Evolutionary conservation across 2,329 filamentous ascomycete genomes (phyloP), one percentile per base, ranked within the genome.

Genomic region (Trichoderma aggressivum): DNA sequence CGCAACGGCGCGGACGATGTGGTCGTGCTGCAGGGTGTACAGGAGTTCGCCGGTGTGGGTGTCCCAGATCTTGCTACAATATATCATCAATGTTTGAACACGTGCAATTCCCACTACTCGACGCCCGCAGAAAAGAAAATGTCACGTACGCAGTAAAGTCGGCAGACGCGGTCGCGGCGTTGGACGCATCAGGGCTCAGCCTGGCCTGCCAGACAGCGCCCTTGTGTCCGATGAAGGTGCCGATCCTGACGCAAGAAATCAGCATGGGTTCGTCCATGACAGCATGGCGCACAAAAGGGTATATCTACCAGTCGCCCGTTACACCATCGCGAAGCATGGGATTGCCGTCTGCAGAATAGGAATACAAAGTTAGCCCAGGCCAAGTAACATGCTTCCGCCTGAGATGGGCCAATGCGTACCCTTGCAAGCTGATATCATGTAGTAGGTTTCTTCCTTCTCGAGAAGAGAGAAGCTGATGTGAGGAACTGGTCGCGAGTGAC

Each of bases 201-300:
- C 94, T 90, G 68, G 94, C 93, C 84, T 98, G 94, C 94, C 96
- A 99, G 72, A 98, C 95, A 47, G 96, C 96, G 74, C 96, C 96
- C 83, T 99, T 98, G 85, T 99, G 96, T 53, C 96, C 96, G 77
- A 99, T 91, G 80, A 98, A 98, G 47, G 96, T 98, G 62, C 96
- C 96, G 76, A 98, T 98, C 93, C 94, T 97, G 56, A 60, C 43
- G 26, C 66, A 59, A 39, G 14, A 61, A 26, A 28, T 69, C 43
- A 69, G 66, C 56, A 53, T 28, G 14, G 36, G 7, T 18, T 26
- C 28, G 30, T 34, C 39, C n/a, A 21, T 59, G 36, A 47, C 65
- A 68, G 24, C 16, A 43, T 43, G 55, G 50, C 18, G 28, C 65
- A 68, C 55, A 68, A 50, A 21, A 39, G 21, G 18, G 12, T 11